Evolutionary conservation across 305 asterid species (phyloP).

Genomic region (Petunia hybrid): DNA sequence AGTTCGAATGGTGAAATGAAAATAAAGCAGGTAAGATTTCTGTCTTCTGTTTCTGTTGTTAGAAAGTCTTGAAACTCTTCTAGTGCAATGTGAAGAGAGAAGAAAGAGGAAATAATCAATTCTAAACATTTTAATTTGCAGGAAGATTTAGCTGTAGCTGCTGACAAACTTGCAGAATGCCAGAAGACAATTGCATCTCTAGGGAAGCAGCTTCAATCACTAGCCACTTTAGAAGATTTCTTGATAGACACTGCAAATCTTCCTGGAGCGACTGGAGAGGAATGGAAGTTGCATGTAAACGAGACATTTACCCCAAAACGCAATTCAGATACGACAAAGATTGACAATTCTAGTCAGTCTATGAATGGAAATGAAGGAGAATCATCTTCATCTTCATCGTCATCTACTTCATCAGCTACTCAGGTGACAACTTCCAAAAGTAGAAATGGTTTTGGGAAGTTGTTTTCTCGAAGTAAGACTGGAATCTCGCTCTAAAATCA

Average conservation of each 20-base stretch:
- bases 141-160: conserved; percentile 81
- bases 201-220: conserved; percentile 81
- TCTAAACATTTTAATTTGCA: conserved; percentile 39
- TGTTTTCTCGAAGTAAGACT: conserved; percentile 63
- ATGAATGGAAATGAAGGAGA: conserved; percentile 50
- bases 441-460: conserved; percentile 62
- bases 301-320: conserved; percentile 38
- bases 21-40: conserved; percentile 61
- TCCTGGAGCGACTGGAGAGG: conserved; percentile 49
- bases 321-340: conserved; percentile 46
- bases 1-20: conserved; percentile 49
- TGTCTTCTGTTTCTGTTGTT: neutral
- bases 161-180: conserved; percentile 85
- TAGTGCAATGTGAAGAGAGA: neutral
- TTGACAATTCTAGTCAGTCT: conserved; percentile 37
- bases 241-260: conserved; percentile 73
- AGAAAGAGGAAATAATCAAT: neutral
- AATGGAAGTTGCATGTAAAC: conserved; percentile 48
- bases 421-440: conserved; percentile 43
- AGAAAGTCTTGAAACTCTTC: neutral
- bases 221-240: conserved; percentile 93
- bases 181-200: conserved; percentile 90
- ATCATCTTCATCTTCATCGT: conserved; percentile 49
- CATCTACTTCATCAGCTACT: conserved; percentile 47
- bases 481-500: conserved; percentile 49